Evolutionary conservation across 2,329 filamentous ascomycete genomes (phyloP).

Genomic region (Dactylellina drechsleri): DNA sequence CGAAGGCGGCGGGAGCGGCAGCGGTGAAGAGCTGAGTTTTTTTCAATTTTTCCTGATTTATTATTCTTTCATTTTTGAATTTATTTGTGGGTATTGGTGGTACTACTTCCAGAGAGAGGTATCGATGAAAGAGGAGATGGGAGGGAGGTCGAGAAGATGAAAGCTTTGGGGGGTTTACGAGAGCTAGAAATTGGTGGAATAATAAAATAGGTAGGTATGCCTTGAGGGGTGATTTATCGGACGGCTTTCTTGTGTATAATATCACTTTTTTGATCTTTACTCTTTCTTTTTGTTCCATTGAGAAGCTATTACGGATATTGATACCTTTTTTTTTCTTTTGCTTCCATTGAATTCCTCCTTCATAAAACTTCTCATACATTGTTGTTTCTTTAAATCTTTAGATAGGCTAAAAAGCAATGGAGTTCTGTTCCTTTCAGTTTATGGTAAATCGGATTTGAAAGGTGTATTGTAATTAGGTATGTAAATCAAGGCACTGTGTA

Average conservation of each 20-base stretch:
- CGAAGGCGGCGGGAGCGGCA: conserved; percentile 1
- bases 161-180: neutral
- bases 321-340: conserved; percentile 14
- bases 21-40: neutral
- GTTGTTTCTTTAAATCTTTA: too few species aligned
- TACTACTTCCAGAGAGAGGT: too few species aligned
- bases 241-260: conserved; percentile 28
- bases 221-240: neutral
- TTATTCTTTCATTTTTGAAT: neutral
- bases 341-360: neutral
- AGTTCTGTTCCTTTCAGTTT: too few species aligned
- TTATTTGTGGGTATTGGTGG: too few species aligned
- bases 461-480: too few species aligned
- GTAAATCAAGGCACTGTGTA: too few species aligned
- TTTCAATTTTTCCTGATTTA: neutral
- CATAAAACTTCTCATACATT: too few species aligned
- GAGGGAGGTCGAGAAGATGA: neutral
- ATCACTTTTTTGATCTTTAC: conserved; percentile 12
- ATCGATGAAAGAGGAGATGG: too few species aligned
- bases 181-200: neutral
- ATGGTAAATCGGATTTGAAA: too few species aligned
- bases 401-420: too few species aligned
- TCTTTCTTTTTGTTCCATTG: conserved; percentile 1
- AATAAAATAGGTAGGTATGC: neutral
- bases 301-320: conserved; percentile 6